Evolutionary conservation across 495 filamentous ascomycete species (phyloP).

Genomic region (Bacidia rubella): DNA sequence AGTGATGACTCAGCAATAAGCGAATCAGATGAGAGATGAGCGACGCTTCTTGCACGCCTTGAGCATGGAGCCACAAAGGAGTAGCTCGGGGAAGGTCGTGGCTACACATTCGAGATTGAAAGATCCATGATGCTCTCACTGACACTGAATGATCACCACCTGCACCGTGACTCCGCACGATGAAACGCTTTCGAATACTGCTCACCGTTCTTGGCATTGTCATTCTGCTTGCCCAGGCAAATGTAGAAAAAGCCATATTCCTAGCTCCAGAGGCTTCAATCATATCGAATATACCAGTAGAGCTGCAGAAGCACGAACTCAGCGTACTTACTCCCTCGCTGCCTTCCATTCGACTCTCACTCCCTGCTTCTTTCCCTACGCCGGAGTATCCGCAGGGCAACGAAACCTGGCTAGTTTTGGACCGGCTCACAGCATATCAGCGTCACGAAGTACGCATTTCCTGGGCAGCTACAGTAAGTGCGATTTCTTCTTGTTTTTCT

Average conservation of each 20-base stretch:
- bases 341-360: constrained; percentile 41
- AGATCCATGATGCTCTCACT: neutral
- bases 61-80: neutral
- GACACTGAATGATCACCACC: neutral
- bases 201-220: neutral
- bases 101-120: neutral
- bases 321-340: constrained; percentile 44
- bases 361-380: constrained; percentile 55
- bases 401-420: constrained; percentile 72
- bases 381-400: constrained; percentile 38
- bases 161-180: neutral
- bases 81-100: neutral
- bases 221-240: constrained; percentile 30
- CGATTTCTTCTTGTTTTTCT: constrained; percentile 14
- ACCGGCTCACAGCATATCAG: constrained; percentile 53
- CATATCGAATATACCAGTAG: constrained; percentile 34
- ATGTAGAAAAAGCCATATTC: constrained; percentile 90
- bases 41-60: no score
- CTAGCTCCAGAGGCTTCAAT: constrained; percentile 44
- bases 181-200: neutral
- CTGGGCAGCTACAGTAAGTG: constrained; percentile 80
- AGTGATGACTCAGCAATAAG: neutral
- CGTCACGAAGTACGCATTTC: constrained; percentile 89
- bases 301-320: constrained; percentile 51
- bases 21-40: no score